These are phyloP conservation scores for Globisporangium uncinulatum DNA, from an alignment of 352 stramenopile species.

Conservation along the genomic window DNA sequence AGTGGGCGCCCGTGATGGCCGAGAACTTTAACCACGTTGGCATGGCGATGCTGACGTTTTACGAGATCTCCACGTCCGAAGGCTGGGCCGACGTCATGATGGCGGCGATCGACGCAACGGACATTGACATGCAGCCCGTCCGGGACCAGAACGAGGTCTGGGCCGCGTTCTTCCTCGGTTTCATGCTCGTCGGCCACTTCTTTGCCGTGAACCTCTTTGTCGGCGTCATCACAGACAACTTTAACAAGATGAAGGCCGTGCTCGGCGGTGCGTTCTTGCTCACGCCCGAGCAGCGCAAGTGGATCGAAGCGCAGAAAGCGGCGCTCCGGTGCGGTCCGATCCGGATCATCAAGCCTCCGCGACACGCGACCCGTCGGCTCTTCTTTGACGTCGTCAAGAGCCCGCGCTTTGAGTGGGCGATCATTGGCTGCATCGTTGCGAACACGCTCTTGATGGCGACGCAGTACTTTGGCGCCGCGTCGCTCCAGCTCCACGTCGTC, in stretches of 20 bases:
- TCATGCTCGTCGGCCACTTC: slow-evolving; percentile 91
- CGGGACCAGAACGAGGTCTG: slow-evolving; percentile 75
- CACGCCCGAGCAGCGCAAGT: slow-evolving; percentile 89
- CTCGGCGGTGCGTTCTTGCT: slow-evolving; percentile 75
- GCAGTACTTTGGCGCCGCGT: slow-evolving; percentile 80
- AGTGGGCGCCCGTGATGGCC: slow-evolving; percentile 40
- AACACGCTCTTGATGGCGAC: slow-evolving; percentile 89
- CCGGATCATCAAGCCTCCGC: slow-evolving; percentile 45
- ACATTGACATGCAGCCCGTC: slow-evolving; percentile 90
- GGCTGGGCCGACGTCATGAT: slow-evolving; percentile 92
- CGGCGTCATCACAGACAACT: slow-evolving; percentile 93
- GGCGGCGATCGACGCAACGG: slow-evolving; percentile 79
- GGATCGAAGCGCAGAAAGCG: slow-evolving; percentile 77
- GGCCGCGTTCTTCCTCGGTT: slow-evolving; percentile 86
- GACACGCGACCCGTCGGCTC: slow-evolving; percentile 34
- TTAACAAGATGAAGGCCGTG: slow-evolving; percentile 86
- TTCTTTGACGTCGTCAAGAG: slow-evolving; percentile 70
- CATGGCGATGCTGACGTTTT: slow-evolving; percentile 78
- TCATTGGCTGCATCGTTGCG: slow-evolving; percentile 87
- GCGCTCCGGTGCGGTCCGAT: slow-evolving; percentile 60
- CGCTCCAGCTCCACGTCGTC: slow-evolving; percentile 43
- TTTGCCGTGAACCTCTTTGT: slow-evolving; percentile 95
- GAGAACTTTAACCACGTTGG: slow-evolving; percentile 88
- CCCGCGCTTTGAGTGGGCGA: slow-evolving; percentile 79
- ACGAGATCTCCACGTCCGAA: slow-evolving; percentile 93